Evolutionary conservation across 768 basidiomycete genomes (phyloP).

Genomic region (Leccinum fibrillosum): DNA sequence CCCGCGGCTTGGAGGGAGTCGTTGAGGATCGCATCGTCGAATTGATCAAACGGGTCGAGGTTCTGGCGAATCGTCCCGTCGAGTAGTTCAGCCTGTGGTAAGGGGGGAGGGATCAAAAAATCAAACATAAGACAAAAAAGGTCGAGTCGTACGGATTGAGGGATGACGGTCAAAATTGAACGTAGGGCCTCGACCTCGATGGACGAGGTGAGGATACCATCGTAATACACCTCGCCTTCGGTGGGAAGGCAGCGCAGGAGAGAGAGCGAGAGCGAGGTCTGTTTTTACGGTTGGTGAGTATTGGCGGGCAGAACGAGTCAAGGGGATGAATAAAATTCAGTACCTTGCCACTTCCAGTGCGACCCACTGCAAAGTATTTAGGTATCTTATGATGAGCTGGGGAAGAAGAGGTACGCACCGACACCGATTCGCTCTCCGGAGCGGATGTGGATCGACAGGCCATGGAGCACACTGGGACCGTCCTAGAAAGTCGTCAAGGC

Average conservation of each 20-base stretch:
- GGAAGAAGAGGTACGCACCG: neutral
- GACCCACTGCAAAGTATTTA: constrained; percentile 2
- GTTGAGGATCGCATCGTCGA: constrained; percentile 42
- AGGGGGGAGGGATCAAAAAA: neutral
- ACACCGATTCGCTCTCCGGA: constrained; percentile 8
- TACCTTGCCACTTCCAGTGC: constrained; percentile 9
- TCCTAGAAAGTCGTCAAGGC: neutral
- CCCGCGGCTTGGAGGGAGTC: constrained; percentile 40
- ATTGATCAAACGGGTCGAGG: constrained; percentile 48
- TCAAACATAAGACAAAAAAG: neutral
- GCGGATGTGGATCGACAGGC: constrained; percentile 2
- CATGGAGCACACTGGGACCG: constrained; percentile 2
- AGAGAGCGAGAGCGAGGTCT: constrained; percentile 50
- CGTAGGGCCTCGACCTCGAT: constrained; percentile 57
- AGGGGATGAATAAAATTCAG: neutral
- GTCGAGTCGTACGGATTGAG: constrained; percentile 27
- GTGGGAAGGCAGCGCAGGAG: constrained; percentile 49
- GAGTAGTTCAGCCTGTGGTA: constrained; percentile 35
- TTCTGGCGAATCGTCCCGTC: constrained; percentile 45
- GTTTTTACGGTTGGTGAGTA: neutral
- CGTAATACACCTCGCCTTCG: constrained; percentile 50
- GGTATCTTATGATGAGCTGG: neutral
- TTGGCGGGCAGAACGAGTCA: neutral
- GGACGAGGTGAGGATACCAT: constrained; percentile 44
- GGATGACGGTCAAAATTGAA: constrained; percentile 58